Base-by-base conservation (phyloP, 1,284 basidiomycete genomes). In the Clitocybe nebularis region DNA sequence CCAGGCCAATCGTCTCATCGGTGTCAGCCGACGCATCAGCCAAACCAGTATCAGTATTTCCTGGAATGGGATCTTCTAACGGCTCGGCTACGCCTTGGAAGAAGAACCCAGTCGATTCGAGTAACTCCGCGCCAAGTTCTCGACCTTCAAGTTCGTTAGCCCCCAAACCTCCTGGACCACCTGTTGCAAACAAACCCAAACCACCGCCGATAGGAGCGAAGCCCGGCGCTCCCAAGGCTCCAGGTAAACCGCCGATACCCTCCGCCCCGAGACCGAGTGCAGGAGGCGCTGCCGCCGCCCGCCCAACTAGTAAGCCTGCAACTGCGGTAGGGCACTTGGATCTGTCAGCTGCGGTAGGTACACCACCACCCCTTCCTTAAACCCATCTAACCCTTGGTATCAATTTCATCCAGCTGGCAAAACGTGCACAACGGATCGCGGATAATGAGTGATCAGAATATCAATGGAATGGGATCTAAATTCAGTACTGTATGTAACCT, bases 51-150 rank as follows among this genome's bases (percentile, higher is more conserved):
- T 75, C 82, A 10, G 81, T 88, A 14, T 86, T 89, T 60, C 83
- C 85, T 6, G 83, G 86, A 5, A 77, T 85, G 73, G 68, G 58
- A 1, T 59, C 81, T 3, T 61, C 71, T 2, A 86, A 87, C 57
- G 84, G 84, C 2, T 77, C 81, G 1, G 69, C 80, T 11, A 62
- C 81, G 1, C 84, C 85, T 1, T 89, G 85, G 85, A 88, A 87
- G 68, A 86, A 77, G 63, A 57, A 66, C 11, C 56, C 67, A 2
- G 50, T 67, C 13, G 48, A 63, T 2, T 51, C 64, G 1, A 56
- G 64, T 10, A 64, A 67, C 5, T 72, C 78, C 4, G 74, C 82
- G 3, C 64, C 66, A 1, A 64, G 56, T 36, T 83, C 84, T 9
- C 65, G 81, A 36, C 78, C 84, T 0, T 64, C 67, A 0, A 81